Evolutionary conservation across 2,329 filamentous ascomycete genomes (phyloP).

Genomic region (Thyridium curvatum): DNA sequence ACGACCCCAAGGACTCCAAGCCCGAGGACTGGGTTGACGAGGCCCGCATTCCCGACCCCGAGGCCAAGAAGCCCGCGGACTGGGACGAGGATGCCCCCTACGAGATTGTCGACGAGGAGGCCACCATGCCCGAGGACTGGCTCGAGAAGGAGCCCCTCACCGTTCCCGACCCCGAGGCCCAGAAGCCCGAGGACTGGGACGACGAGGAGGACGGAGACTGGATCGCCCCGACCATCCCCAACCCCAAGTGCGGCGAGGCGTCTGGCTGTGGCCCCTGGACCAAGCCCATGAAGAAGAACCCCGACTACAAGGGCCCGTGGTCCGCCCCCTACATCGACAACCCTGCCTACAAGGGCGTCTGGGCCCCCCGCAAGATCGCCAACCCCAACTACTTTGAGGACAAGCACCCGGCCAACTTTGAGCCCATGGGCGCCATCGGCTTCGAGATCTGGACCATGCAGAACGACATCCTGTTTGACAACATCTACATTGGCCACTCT

Average conservation of each 20-base stretch:
- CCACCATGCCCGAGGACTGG: constrained; percentile 91
- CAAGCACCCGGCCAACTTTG: constrained; percentile 92
- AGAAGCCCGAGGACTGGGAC: constrained; percentile 99
- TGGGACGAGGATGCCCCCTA: constrained; percentile 98
- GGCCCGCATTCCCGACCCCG: constrained; percentile 82
- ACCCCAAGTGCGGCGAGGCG: constrained; percentile 90
- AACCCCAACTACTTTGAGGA: constrained; percentile 97
- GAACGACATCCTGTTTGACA: constrained; percentile 97
- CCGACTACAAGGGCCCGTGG: constrained; percentile 99
- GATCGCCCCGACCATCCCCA: constrained; percentile 81
- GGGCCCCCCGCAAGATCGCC: constrained; percentile 91
- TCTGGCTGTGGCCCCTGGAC: constrained; percentile 94
- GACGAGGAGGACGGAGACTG: constrained; percentile 99
- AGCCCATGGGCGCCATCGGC: constrained; percentile 96
- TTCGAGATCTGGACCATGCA: constrained; percentile 99
- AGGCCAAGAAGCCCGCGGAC: constrained; percentile 93
- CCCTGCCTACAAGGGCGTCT: constrained; percentile 94
- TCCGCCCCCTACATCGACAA: constrained; percentile 88
- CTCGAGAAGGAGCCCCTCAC: constrained; percentile 80
- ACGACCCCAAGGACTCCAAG: constrained; percentile 89
- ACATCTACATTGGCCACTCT: constrained; percentile 99
- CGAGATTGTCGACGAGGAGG: constrained; percentile 92
- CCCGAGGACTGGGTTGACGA: constrained; percentile 95
- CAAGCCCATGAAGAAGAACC: constrained; percentile 89
- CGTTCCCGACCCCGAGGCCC: constrained; percentile 85